These are phyloP conservation scores for Macadamia tetraphylla DNA, from an alignment of 164 flowering plant species.

Conservation along the genomic window DNA sequence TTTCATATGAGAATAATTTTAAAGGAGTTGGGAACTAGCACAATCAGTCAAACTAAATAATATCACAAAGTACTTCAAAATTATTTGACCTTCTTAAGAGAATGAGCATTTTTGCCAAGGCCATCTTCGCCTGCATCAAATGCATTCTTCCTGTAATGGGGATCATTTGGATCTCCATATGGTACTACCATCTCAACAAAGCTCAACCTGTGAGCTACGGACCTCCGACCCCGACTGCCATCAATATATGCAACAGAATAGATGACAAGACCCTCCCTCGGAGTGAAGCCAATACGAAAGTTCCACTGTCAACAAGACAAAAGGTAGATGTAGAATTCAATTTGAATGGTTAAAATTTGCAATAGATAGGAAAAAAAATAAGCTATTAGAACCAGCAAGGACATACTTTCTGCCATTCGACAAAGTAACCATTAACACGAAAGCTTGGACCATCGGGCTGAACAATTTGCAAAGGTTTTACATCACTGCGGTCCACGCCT, in stretches of 20 bases:
- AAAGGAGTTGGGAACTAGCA: no score
- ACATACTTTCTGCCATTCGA: slow-evolving; percentile 86
- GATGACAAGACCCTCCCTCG: slow-evolving; percentile 83
- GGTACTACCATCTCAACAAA: slow-evolving; percentile 98
- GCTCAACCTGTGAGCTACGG: slow-evolving; percentile 83
- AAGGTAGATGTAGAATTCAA: not conserved
- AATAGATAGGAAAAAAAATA: not conserved
- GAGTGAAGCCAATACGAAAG: slow-evolving; percentile 84
- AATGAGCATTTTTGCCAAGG: slow-evolving; percentile 91
- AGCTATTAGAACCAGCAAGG: not conserved
- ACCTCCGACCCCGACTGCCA: slow-evolving; percentile 83
- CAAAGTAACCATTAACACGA: slow-evolving; percentile 70
- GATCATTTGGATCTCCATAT: slow-evolving; percentile 93
- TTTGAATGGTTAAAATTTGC: not conserved
- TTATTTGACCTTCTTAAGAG: slow-evolving; percentile 68
- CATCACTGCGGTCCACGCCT: slow-evolving; percentile 89
- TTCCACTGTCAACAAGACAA: slow-evolving; percentile 62
- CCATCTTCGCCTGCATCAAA: slow-evolving; percentile 99
- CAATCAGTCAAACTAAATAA: slow-evolving; percentile 1
- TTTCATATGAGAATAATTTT: not conserved
- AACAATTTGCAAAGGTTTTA: slow-evolving; percentile 71
- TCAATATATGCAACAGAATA: slow-evolving; percentile 87
- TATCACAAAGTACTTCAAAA: not conserved
- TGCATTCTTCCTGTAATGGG: slow-evolving; percentile 92
- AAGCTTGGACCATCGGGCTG: slow-evolving; percentile 98